Percentiles rank a stretch among this genome's conserved stretches.
Conservation (phyloP, 2,329 filamentous ascomycete species). For the Albophoma yamanashiensis region DNA sequence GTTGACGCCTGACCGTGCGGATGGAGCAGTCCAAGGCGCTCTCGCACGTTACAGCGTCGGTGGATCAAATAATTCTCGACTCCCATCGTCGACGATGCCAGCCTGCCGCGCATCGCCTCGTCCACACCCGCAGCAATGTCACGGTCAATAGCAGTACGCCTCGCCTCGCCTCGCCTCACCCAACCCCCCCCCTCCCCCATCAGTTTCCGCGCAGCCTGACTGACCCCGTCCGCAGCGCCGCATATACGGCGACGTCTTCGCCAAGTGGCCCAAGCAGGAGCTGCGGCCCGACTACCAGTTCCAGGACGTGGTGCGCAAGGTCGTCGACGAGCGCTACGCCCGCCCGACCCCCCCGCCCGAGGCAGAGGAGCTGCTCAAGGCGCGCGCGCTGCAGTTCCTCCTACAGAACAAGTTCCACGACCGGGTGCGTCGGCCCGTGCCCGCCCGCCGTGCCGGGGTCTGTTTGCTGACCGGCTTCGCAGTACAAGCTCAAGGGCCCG, state of each 20-base stretch:
- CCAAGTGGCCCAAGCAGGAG: conserved; percentile 52
- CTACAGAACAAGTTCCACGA: conserved; percentile 48
- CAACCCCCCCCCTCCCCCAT: neutral
- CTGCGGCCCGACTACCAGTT: conserved; percentile 54
- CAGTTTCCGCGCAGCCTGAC: neutral
- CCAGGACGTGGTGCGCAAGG: conserved; percentile 38
- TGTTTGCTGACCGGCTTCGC: neutral
- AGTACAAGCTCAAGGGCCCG: conserved; percentile 32
- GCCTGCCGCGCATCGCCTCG: neutral
- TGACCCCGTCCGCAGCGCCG: conserved; percentile 15
- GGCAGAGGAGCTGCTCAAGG: conserved; percentile 41
- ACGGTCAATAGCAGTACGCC: conserved; percentile 19
- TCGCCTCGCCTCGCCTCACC: no score
- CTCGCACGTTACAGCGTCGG: neutral
- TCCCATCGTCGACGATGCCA: neutral
- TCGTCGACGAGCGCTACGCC: conserved; percentile 23
- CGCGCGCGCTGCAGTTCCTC: conserved; percentile 48
- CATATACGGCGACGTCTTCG: conserved; percentile 26
- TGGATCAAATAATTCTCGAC: neutral
- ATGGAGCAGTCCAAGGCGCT: no score
- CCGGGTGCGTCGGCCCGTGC: conserved; percentile 28
- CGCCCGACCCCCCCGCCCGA: conserved; percentile 25
- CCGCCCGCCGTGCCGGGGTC: neutral
- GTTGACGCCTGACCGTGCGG: neutral
- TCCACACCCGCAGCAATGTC: conserved; percentile 16